These are phyloP conservation scores for Aureobasidium musti DNA, from an alignment of 2,329 filamentous ascomycete genomes.

Conservation along the genomic window DNA sequence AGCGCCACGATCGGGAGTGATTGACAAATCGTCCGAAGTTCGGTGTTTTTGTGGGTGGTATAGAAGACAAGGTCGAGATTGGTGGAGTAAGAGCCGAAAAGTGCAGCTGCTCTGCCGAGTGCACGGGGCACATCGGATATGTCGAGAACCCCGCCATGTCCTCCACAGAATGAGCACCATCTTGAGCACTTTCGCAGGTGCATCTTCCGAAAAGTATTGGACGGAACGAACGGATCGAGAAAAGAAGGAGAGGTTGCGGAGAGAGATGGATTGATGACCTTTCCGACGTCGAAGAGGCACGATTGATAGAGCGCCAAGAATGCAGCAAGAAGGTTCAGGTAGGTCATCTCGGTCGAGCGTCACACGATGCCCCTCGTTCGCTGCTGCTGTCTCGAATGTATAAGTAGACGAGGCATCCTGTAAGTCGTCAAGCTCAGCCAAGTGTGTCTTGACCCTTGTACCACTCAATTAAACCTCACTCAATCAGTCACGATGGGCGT, in stretches of 20 bases:
- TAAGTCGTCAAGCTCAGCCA: not conserved
- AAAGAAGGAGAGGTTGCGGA: not conserved
- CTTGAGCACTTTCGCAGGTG: not conserved
- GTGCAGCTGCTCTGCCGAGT: not conserved
- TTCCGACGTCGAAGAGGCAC: not conserved
- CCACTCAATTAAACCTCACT: not conserved
- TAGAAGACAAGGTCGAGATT: not conserved
- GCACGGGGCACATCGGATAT: constrained; percentile 16
- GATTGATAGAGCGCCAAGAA: not conserved
- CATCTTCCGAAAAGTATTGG: not conserved
- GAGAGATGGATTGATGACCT: not conserved
- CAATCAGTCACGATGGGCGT: constrained; percentile 39
- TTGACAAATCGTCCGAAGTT: not conserved
- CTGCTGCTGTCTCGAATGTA: not conserved
- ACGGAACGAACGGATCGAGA: not conserved
- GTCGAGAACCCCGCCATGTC: not conserved
- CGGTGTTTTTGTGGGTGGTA: constrained; percentile 7
- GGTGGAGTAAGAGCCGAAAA: not conserved
- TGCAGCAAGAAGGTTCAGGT: not conserved
- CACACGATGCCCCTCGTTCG: constrained; percentile 13
- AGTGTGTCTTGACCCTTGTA: not conserved
- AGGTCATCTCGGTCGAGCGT: not conserved
- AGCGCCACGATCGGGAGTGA: not conserved
- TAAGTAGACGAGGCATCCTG: not conserved
- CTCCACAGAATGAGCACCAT: constrained; percentile 1